Percentiles rank a stretch among this genome's conserved stretches.
Evolutionary conservation across 352 stramenopile genomes (phyloP).

Genomic region (Saprolegnia parasitica): DNA sequence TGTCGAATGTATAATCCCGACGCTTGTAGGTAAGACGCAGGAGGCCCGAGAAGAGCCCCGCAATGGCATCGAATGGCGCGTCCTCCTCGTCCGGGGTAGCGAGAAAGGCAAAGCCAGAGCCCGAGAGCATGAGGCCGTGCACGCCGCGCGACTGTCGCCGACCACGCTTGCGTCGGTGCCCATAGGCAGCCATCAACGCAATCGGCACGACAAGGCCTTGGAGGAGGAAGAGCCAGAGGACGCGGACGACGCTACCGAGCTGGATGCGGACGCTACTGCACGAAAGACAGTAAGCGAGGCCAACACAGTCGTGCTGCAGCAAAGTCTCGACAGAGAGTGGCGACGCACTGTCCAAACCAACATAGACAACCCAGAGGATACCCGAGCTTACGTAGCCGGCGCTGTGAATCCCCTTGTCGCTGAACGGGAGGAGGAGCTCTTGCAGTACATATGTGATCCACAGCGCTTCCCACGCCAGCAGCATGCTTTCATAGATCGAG

Average conservation of each 20-base stretch:
- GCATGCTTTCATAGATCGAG: neutral
- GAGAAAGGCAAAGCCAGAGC: neutral
- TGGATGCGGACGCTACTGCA: neutral
- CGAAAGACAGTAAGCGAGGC: neutral
- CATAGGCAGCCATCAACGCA: neutral
- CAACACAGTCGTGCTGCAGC: neutral
- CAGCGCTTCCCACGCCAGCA: conserved; percentile 9
- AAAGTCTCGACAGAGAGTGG: neutral
- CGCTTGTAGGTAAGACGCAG: neutral
- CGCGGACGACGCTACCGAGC: neutral
- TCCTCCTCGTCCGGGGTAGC: neutral
- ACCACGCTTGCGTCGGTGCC: neutral
- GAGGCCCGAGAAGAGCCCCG: neutral
- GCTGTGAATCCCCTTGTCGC: neutral
- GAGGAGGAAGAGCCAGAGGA: neutral
- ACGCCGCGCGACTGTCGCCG: neutral
- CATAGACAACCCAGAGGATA: neutral
- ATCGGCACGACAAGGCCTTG: neutral
- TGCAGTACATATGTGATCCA: conserved; percentile 16
- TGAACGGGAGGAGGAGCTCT: neutral
- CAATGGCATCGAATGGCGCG: neutral
- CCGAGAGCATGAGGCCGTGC: neutral
- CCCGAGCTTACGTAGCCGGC: neutral
- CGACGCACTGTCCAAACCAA: neutral
- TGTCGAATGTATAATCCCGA: neutral